Base-by-base conservation (phyloP, 1,139 yeast species). In the Candida dubliniensis region DNA sequence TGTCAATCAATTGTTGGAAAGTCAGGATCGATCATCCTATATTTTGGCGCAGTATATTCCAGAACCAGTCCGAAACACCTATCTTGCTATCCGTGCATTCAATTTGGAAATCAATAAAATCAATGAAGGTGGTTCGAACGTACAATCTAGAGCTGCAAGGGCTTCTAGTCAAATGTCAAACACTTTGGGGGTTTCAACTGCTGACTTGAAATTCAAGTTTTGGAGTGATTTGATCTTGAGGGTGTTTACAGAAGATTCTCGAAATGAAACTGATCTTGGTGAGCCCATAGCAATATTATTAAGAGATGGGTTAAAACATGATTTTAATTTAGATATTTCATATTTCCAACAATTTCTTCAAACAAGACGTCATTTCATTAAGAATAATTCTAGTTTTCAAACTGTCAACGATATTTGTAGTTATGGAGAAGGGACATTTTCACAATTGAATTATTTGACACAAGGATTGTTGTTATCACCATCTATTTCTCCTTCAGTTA, bases 371-470 rank as follows among this genome's bases (percentile, higher is more conserved):
- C 72, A 75, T 47, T 78, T 79, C 50, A 61, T 81, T 35, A 67
- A 69, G 27, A 67, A 70, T 37, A 53, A 52, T 25, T 69, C 74
- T 27, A 48, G 55, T n/a, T 83, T 87, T 51, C 63, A 72, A 10
- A 69, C 71, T 10, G 59, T 76, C 1, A 82, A 82, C 41, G 81
- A 79, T 34, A 74, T 88, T 49, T 86, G 91, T 46, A 77, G 89
- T 0, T 84, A 79, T 56, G 96, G 96, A 2, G 96, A 88, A 60
- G 95, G 95, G 1, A 80, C 87, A 0, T 77, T 77, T 53, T 85
- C 95, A 0, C 95, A 87, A 58, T 66, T 86, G 54, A 83, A 83
- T 54, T 88, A 88, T 54, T 63, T 83, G 11, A 71, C 81, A 1
- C 90, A 85, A 54, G 84, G 83, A 9, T 63, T 82, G 13, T 59